Percentiles rank a stretch among this genome's conserved stretches.
Conservation (phyloP, 2,329 filamentous ascomycete genomes). For the Botrytis deweyae region DNA sequence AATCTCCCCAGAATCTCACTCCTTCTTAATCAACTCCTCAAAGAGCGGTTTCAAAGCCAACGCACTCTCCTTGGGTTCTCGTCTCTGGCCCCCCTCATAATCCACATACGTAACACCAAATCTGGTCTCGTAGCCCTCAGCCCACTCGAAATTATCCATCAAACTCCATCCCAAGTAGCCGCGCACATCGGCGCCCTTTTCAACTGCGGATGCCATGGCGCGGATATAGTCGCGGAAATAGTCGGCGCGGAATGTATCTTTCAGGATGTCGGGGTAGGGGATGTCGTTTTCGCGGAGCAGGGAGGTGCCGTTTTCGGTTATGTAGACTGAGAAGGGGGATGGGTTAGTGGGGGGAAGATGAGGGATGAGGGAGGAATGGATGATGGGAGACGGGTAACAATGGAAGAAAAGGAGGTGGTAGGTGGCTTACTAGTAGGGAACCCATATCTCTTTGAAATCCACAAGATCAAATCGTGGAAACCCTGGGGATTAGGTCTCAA, state of each 20-base stretch:
- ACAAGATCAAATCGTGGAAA: slow-evolving; percentile 74
- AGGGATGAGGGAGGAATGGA: neutral
- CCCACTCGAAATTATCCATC: slow-evolving; percentile 61
- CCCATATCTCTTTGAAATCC: slow-evolving; percentile 75
- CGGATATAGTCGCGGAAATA: slow-evolving; percentile 78
- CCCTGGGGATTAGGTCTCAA: slow-evolving; percentile 72
- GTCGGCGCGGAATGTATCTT: slow-evolving; percentile 77
- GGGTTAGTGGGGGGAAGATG: neutral
- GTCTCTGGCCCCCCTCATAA: slow-evolving; percentile 75
- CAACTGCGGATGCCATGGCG: slow-evolving; percentile 71
- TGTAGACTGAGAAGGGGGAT: slow-evolving; percentile 48
- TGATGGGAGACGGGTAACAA: too few species aligned
- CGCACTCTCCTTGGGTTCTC: slow-evolving; percentile 82
- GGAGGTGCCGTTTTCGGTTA: slow-evolving; percentile 86
- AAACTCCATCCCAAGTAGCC: slow-evolving; percentile 87
- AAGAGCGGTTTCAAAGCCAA: slow-evolving; percentile 69
- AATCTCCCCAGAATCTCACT: slow-evolving; percentile 28
- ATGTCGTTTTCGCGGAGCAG: slow-evolving; percentile 81
- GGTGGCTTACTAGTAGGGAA: slow-evolving; percentile 14
- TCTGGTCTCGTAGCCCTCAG: slow-evolving; percentile 84
- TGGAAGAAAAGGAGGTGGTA: too few species aligned
- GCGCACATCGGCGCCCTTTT: slow-evolving; percentile 75
- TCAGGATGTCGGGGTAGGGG: slow-evolving; percentile 65
- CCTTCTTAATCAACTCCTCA: slow-evolving; percentile 66
- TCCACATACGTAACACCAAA: slow-evolving; percentile 85